Evolutionary conservation across 106 monocot species (phyloP).

Genomic region (Dioscorea dumetorum): DNA sequence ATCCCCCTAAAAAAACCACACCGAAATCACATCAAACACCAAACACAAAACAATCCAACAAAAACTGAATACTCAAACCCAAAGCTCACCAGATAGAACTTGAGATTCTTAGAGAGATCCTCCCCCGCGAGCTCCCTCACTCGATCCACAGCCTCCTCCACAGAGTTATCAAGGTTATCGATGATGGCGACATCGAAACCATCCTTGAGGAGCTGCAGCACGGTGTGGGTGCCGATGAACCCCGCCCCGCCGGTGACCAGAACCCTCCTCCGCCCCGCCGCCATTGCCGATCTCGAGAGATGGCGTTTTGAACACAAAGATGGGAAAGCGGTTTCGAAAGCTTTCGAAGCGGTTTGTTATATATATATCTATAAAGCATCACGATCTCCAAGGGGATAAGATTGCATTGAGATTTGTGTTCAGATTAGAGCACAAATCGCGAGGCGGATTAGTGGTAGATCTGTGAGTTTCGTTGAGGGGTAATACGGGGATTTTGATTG

Average conservation of each 20-base stretch:
- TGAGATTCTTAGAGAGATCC: constrained; percentile 38
- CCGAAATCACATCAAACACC: not conserved
- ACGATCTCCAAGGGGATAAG: too few species aligned
- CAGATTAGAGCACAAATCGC: too few species aligned
- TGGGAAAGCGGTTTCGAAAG: too few species aligned
- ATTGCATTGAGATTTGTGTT: too few species aligned
- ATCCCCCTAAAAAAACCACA: constrained; percentile 37
- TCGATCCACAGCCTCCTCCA: constrained; percentile 46
- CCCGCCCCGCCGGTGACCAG: constrained; percentile 80
- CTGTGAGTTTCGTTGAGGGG: too few species aligned
- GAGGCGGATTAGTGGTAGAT: too few species aligned
- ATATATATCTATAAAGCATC: too few species aligned
- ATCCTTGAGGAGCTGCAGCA: constrained; percentile 65
- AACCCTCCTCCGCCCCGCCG: constrained; percentile 17
- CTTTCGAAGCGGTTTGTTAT: too few species aligned
- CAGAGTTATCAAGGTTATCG: constrained; percentile 71
- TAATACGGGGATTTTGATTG: too few species aligned
- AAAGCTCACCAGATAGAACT: constrained; percentile 36
- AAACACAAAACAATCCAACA: not conserved
- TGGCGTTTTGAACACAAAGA: not conserved
- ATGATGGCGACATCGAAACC: constrained; percentile 50
- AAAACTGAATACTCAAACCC: not conserved
- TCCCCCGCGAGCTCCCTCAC: constrained; percentile 49
- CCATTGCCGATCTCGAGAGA: not conserved
- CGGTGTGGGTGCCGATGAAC: constrained; percentile 80